phyloP scores from a whole-genome alignment of 208 protist species.

The Novymonas esmeraldas region DNA sequence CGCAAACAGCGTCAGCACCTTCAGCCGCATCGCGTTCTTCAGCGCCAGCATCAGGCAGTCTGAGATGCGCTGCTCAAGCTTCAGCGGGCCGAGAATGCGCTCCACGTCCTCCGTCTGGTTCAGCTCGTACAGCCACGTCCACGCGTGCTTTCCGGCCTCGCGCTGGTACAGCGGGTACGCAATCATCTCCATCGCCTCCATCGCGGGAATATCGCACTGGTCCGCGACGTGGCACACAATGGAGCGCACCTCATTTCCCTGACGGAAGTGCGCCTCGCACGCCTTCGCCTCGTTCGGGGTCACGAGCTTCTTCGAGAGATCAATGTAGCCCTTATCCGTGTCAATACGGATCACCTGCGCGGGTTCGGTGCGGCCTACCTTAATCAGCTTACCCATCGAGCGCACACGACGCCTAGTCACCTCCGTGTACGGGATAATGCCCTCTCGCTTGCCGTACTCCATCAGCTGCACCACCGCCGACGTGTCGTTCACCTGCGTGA shows the following conservation, averaged over 20 bases:
- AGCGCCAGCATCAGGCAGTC: slow-evolving; percentile 80
- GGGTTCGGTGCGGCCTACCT: slow-evolving; percentile 96
- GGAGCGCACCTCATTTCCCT: slow-evolving; percentile 95
- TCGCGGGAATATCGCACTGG: slow-evolving; percentile 61
- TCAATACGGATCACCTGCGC: slow-evolving; percentile 99
- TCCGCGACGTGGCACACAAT: slow-evolving; percentile 97
- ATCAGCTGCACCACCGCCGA: slow-evolving; percentile 95
- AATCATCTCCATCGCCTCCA: slow-evolving; percentile 92
- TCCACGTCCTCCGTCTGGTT: slow-evolving; percentile 73
- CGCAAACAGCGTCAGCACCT: slow-evolving; percentile 92
- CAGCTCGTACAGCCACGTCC: slow-evolving; percentile 76
- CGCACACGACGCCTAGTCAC: slow-evolving; percentile 97
- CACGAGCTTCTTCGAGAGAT: slow-evolving; percentile 98
- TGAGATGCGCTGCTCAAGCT: slow-evolving; percentile 60
- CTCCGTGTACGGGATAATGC: slow-evolving; percentile 99
- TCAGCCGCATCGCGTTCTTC: slow-evolving; percentile 79
- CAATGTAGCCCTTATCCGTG: slow-evolving; percentile 99
- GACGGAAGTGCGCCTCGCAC: slow-evolving; percentile 95
- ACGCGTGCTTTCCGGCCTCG: slow-evolving; percentile 77
- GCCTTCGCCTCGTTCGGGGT: slow-evolving; percentile 94
- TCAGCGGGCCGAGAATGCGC: slow-evolving; percentile 72
- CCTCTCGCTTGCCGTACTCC: slow-evolving; percentile 99
- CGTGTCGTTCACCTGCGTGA: slow-evolving; percentile 93
- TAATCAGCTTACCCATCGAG: slow-evolving; percentile 98
- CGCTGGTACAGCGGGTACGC: slow-evolving; percentile 96